Percentiles rank a stretch among this genome's conserved stretches.
phyloP scores from a whole-genome alignment of 768 basidiomycete genomes.

The Pholiota molesta region DNA sequence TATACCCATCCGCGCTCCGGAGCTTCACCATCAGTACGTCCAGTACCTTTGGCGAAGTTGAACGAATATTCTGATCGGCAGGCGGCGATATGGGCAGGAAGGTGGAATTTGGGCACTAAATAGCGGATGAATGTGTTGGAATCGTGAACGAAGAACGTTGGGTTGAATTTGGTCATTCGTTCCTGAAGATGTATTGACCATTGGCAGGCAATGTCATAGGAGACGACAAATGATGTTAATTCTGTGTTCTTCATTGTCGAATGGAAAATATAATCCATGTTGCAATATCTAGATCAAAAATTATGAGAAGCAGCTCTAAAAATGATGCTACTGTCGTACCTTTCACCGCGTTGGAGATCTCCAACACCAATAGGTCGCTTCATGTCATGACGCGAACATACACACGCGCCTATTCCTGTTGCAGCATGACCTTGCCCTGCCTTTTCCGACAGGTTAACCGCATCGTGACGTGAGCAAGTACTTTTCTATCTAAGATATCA shows the following conservation, averaged over 20 bases:
- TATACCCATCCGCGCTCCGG: constrained; percentile 35
- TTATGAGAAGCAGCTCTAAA: background rate
- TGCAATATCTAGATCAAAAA: background rate
- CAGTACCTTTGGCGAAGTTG: constrained; percentile 25
- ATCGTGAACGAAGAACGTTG: background rate
- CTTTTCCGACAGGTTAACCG: background rate
- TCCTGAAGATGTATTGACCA: constrained; percentile 22
- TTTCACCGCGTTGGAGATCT: background rate
- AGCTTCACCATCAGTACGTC: constrained; percentile 36
- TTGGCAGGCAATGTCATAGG: constrained; percentile 34
- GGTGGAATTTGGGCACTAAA: constrained; percentile 32
- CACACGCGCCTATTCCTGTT: background rate
- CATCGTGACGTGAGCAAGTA: background rate
- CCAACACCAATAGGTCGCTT: background rate
- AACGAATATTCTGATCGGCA: constrained; percentile 26
- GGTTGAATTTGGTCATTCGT: constrained; percentile 14
- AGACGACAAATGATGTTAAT: constrained; percentile 11
- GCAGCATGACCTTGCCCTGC: background rate
- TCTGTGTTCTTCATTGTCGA: background rate
- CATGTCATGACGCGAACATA: background rate
- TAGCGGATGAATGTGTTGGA: constrained; percentile 2
- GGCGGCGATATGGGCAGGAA: constrained; percentile 23
- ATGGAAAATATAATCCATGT: background rate
- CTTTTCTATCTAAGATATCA: background rate
- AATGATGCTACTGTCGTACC: background rate